Conservation (phyloP, 495 filamentous ascomycete genomes). For the Aspergillus nidulans region DNA sequence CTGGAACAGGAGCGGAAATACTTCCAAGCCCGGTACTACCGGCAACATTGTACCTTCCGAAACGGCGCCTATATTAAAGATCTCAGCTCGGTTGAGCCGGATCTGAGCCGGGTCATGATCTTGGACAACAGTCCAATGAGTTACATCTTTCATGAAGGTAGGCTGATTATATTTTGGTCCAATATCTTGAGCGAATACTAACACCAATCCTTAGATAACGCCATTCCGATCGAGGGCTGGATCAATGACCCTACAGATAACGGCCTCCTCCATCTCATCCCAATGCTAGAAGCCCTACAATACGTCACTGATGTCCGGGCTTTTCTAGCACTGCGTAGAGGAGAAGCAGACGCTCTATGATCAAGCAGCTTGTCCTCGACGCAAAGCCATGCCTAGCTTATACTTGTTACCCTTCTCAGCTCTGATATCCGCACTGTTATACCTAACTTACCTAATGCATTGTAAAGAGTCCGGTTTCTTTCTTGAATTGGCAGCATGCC, state of each 20-base stretch:
- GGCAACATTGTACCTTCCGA: constrained; percentile 92
- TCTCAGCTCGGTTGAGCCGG: constrained; percentile 89
- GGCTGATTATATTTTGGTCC: neutral
- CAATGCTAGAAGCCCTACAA: constrained; percentile 90
- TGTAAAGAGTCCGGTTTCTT: constrained; percentile 15
- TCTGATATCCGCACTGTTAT: constrained; percentile 7
- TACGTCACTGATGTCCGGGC: constrained; percentile 94
- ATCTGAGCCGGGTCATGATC: constrained; percentile 96
- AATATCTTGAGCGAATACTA: constrained; percentile 3
- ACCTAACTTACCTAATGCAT: constrained; percentile 11
- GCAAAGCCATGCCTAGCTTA: neutral
- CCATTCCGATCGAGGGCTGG: constrained; percentile 37
- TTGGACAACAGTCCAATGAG: constrained; percentile 96
- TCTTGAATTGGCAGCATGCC: constrained; percentile 12
- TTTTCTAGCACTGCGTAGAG: constrained; percentile 78
- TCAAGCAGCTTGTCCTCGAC: neutral
- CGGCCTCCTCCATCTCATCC: constrained; percentile 85
- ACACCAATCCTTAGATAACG: constrained; percentile 24
- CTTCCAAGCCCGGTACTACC: constrained; percentile 86
- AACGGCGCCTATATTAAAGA: constrained; percentile 98
- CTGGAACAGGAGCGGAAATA: constrained; percentile 94
- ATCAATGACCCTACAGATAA: constrained; percentile 60
- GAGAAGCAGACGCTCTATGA: constrained; percentile 56
- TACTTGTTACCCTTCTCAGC: neutral
- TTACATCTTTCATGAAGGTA: constrained; percentile 98